A percentile compares a stretch with the other conserved stretches of the same genome.
These are phyloP conservation scores for Cercospora sojina DNA, from an alignment of 2,329 filamentous ascomycete genomes.

Conservation along the genomic window DNA sequence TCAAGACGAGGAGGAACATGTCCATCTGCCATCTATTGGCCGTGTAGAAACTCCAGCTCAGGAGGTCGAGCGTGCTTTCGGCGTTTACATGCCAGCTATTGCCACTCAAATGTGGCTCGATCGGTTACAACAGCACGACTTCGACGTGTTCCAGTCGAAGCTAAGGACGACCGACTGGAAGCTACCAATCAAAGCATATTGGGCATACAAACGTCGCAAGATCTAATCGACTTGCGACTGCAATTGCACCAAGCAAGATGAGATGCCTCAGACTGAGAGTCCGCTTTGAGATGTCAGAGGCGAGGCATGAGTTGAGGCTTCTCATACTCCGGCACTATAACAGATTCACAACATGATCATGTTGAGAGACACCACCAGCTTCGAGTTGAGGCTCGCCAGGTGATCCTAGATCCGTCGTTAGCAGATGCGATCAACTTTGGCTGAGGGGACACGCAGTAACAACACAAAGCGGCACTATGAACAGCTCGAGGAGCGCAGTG, in stretches of 20 bases:
- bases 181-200: conserved; percentile 75
- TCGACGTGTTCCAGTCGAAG: conserved; percentile 71
- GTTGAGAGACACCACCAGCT: background rate
- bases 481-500: background rate
- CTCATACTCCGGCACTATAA: background rate
- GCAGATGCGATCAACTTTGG: background rate
- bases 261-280: background rate
- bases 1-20: conserved; percentile 68
- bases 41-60: conserved; percentile 42
- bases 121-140: conserved; percentile 74
- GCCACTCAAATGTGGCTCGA: conserved; percentile 76
- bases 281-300: background rate
- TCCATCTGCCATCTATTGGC: conserved; percentile 43
- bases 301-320: background rate
- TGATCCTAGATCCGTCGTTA: background rate
- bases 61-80: conserved; percentile 68
- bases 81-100: conserved; percentile 76
- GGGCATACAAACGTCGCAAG: conserved; percentile 56
- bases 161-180: conserved; percentile 73
- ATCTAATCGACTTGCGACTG: conserved; percentile 41
- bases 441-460: background rate
- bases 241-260: background rate
- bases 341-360: background rate
- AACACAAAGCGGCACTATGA: background rate
- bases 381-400: background rate